Conservation (phyloP, 2,329 filamentous ascomycete genomes). For the Geoglossum cookeanum region DNA sequence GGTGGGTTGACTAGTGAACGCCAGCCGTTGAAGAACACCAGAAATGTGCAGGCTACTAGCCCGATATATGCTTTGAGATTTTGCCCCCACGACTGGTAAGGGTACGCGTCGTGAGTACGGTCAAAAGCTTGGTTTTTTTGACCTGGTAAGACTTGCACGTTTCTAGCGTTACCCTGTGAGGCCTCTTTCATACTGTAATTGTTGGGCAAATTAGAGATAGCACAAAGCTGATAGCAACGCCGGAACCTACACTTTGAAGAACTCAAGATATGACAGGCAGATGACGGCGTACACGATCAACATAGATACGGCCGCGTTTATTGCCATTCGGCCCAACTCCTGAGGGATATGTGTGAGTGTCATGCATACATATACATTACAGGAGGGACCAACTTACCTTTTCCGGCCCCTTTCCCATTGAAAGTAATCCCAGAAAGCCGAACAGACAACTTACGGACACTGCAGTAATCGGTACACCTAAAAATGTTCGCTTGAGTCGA, state of each 20-base stretch:
- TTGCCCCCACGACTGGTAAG: neutral
- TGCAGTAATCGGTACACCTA: neutral
- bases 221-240: neutral
- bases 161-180: neutral
- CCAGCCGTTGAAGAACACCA: neutral
- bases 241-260: conserved; percentile 9
- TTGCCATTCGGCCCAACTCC: conserved; percentile 19
- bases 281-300: conserved; percentile 20
- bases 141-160: neutral
- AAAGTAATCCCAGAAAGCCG: neutral
- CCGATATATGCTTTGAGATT: neutral
- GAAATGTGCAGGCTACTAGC: neutral
- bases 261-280: conserved; percentile 17
- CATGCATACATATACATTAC: neutral
- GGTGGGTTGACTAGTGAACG: neutral
- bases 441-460: neutral
- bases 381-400: conserved; percentile 4
- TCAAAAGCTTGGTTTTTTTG: neutral
- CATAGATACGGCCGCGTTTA: conserved; percentile 19
- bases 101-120: neutral
- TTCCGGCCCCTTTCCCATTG: conserved; percentile 12
- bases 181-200: neutral
- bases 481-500: neutral
- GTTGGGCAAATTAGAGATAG: neutral
- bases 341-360: conserved; percentile 2